These are phyloP conservation scores for Triticum urartu DNA, from an alignment of 176 grass and related monocot species.

Conservation along the genomic window DNA sequence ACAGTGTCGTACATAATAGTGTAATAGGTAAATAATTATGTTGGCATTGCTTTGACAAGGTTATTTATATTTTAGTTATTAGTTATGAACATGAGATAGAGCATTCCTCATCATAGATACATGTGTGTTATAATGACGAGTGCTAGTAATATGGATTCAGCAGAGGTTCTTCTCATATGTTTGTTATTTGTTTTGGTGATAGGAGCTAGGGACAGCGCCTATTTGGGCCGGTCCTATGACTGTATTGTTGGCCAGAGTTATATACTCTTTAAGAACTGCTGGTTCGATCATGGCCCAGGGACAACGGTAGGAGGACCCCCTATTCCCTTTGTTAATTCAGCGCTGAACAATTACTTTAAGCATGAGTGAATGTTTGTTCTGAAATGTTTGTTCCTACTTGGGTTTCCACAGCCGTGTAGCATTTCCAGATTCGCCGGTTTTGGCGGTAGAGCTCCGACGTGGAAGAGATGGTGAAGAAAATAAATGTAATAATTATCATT, in stretches of 20 bases:
- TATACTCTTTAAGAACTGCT: slow-evolving; percentile 78
- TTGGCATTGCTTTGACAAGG: background rate
- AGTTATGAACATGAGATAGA: background rate
- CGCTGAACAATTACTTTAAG: background rate
- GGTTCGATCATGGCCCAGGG: slow-evolving; percentile 79
- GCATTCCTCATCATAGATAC: background rate
- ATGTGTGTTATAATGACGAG: background rate
- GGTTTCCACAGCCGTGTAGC: slow-evolving; percentile 48
- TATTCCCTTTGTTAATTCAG: background rate
- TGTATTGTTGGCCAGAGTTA: slow-evolving; percentile 71
- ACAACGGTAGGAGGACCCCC: slow-evolving; percentile 60
- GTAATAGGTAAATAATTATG: background rate
- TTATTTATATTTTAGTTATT: background rate
- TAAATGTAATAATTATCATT: slow-evolving; percentile 50
- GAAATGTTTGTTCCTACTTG: slow-evolving; percentile 7
- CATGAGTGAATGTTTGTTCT: too few relatives aligned
- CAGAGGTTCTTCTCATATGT: background rate
- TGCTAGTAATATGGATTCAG: too few relatives aligned
- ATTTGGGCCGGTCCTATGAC: slow-evolving; percentile 91
- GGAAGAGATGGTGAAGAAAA: slow-evolving; percentile 85
- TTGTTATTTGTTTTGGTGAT: slow-evolving; percentile 17
- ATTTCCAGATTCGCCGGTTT: slow-evolving; percentile 68
- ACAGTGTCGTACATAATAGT: background rate
- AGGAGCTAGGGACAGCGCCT: slow-evolving; percentile 96
- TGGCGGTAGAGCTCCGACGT: slow-evolving; percentile 91